Base-by-base conservation (phyloP, 306 rosid species). In the Cucurbita moschata region DNA sequence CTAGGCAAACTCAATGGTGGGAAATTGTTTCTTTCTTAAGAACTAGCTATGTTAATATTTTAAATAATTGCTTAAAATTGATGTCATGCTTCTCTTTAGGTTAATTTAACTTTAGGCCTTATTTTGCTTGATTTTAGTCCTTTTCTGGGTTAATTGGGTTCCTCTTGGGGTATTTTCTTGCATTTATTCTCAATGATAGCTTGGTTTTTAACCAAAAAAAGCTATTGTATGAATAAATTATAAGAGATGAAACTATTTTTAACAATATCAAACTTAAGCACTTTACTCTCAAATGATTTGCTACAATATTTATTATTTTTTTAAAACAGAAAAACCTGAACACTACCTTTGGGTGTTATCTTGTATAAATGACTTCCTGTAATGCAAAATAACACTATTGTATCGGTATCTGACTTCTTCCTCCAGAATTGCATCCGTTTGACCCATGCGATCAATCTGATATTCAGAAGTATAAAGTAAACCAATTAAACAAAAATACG, bases 391-490 rank as follows among this genome's bases (percentile, higher is more conserved):
- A 66, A 86, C 91, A 75, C 90, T 89, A 78, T 59, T 81, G 75
- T 91, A 94, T 65, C 88, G 87, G 81, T 88, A 91, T 83, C 90
- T 89, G 75, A 94, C 96, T 78, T 86, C 97, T 0, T 94, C 99
- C 79, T 91, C 92, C 81, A 94, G 72, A 10, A 5, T 75, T 6
- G 86, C 75, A 80, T 91, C 99, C 81, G 78, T 84, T 75, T 83
- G 92, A 79, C 91, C 97, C 92, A 86, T 88, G 12, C 86, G 86
- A 67, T 91, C 99, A 75, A 94, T 79, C 99, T 94, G 81, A 76
- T 53, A 76, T 63, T 63, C 72, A 70, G 19, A 38, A 61, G 63
- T 73, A 79, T 23, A 26, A 67, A 57, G 43, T 46, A 60, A 83
- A 78, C 53, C 61, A 82, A 51, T 46, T 23, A 1, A 39, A 65